A percentile compares a stretch with the other conserved stretches of the same genome.
Conservation (phyloP, 1,284 basidiomycete genomes). For the Singerocomus inundabilis region DNA sequence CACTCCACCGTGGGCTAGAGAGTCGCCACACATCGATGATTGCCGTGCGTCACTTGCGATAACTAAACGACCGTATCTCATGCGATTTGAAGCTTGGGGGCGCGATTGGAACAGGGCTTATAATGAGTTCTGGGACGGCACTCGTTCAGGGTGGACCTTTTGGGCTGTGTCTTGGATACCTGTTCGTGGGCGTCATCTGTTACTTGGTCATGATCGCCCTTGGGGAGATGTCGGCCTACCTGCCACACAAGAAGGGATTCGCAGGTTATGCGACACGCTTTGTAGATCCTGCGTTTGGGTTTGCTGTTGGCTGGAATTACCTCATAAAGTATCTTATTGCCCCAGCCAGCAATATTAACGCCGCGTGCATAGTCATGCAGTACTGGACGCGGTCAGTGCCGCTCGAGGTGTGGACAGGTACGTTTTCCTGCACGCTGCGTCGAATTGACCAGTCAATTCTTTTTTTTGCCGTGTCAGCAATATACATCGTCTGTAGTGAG, state of each 20-base stretch:
- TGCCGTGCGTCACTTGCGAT: conserved; percentile 39
- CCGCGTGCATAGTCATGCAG: conserved; percentile 9
- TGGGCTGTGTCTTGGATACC: conserved; percentile 25
- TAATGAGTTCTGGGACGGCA: conserved; percentile 28
- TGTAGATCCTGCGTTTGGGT: conserved; percentile 49
- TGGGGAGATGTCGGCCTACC: conserved; percentile 38
- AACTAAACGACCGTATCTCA: conserved; percentile 36
- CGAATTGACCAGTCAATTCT: conserved; percentile 35
- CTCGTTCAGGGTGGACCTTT: conserved; percentile 27
- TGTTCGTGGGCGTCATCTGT: conserved; percentile 26
- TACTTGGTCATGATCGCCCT: conserved; percentile 38
- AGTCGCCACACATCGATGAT: conserved; percentile 74
- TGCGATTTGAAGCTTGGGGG: conserved; percentile 13
- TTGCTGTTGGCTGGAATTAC: conserved; percentile 42
- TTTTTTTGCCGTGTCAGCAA: conserved; percentile 34
- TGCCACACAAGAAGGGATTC: conserved; percentile 42
- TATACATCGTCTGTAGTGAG: conserved; percentile 44
- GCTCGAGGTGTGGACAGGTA: conserved; percentile 11
- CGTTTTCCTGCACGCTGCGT: conserved; percentile 38
- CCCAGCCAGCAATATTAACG: no score
- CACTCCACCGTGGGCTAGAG: conserved; percentile 49
- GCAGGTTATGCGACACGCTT: conserved; percentile 46
- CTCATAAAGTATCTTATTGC: no score
- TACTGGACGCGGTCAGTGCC: conserved; percentile 13
- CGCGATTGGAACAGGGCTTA: conserved; percentile 13